Evolutionary conservation across 257 asterid species (phyloP), one percentile per base, ranked within the genome.

Genomic region (Solanum pimpinellifolium): DNA sequence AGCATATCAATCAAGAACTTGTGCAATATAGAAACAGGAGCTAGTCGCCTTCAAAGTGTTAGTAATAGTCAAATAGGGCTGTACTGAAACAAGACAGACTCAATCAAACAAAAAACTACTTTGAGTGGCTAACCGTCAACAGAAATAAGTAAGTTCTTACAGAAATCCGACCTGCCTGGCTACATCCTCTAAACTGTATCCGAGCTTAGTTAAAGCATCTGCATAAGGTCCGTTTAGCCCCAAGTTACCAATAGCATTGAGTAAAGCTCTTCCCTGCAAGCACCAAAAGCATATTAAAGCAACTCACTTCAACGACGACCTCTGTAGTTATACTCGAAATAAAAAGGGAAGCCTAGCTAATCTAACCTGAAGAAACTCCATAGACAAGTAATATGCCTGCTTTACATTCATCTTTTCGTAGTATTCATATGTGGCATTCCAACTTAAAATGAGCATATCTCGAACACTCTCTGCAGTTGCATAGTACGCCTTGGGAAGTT

Each of bases 391-490:
- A 90, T 95, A 95, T 33, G 98, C 97, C 91, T 95, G 98, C 90
- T 95, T 95, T 11, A 85, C 92, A 39, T 95, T 93, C 92, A 92
- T 90, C 88, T 90, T 92, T 85, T 93, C 98, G n/a, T 93, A 87
- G 27, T 85, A 86, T 20, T 93, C 93, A 69, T 94, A 90, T 6
- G 98, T 93, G 29, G 94, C 92, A 35, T 95, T 95, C 98, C 98
- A 95, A 89, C 90, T 94, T 27, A 68, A 75, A 73, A 94, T 94
- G 87, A 95, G 93, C 37, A 89, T 80, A 91, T 95, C 98, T 13
- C 95, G 94, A 68, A 95, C 94, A 89, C 98, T 94, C 83, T 92
- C 96, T 65, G 98, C 98, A 1, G 97, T 94, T 66, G 98, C 98
- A 88, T 89, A 92, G 90, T 89, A 95, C 47, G 96, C 97, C 93